Conservation (phyloP, 306 rosid genomes). For the Canavalia ensiformis region DNA sequence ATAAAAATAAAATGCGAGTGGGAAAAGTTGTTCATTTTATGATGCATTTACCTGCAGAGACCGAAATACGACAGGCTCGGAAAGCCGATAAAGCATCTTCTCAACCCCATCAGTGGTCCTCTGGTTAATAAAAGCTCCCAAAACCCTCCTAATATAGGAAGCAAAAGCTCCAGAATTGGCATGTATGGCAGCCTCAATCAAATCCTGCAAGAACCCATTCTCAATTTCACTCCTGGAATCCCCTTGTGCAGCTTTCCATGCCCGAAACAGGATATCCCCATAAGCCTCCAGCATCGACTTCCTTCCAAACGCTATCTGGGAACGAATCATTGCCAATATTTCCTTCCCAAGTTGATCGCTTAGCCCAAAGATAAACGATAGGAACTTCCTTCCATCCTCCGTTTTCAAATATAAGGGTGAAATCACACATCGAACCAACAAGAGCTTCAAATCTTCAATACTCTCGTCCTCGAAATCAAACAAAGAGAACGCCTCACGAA, state of each 20-base stretch:
- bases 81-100: slow-evolving; percentile 75
- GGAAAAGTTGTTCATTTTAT: background rate
- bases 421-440: slow-evolving; percentile 73
- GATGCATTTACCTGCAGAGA: slow-evolving; percentile 77
- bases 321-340: slow-evolving; percentile 78
- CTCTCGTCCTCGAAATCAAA: slow-evolving; percentile 90
- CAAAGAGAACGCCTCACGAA: slow-evolving; percentile 77
- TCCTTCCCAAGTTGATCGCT: slow-evolving; percentile 79
- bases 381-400: slow-evolving; percentile 83
- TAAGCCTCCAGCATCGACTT: slow-evolving; percentile 90
- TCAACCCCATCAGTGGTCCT: slow-evolving; percentile 86
- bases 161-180: slow-evolving; percentile 67
- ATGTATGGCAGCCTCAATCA: slow-evolving; percentile 75
- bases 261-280: slow-evolving; percentile 85
- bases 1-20: background rate
- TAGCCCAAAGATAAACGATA: slow-evolving; percentile 73
- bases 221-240: slow-evolving; percentile 65
- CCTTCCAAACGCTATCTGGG: slow-evolving; percentile 90
- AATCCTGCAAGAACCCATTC: slow-evolving; percentile 77
- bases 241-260: slow-evolving; percentile 73
- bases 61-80: slow-evolving; percentile 90
- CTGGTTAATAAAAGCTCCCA: slow-evolving; percentile 86
- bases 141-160: slow-evolving; percentile 79
- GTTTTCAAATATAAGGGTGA: slow-evolving; percentile 79
- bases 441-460: slow-evolving; percentile 77